Evolutionary conservation across 1,139 yeast species (phyloP).

Genomic region (Hyphopichia khmerensis): DNA sequence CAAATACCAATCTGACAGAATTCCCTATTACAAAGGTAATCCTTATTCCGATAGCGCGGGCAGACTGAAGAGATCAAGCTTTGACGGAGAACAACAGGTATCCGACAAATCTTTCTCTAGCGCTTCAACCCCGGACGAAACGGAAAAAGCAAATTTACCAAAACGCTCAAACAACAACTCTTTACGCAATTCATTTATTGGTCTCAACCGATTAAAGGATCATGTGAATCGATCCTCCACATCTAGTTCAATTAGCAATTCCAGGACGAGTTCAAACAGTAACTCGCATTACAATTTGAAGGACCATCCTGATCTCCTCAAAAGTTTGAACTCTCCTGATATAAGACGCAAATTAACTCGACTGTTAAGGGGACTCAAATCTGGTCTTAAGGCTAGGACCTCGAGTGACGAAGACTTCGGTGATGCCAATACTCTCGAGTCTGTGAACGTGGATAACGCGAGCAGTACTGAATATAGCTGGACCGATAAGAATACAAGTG

Average conservation of each 20-base stretch:
- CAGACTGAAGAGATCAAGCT: conserved; percentile 5
- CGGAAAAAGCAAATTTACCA: conserved; percentile 37
- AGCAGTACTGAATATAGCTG: conserved; percentile 2
- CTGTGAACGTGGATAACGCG: neutral
- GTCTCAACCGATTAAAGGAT: conserved; percentile 42
- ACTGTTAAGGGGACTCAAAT: neutral
- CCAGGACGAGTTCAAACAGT: conserved; percentile 13
- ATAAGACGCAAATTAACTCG: conserved; percentile 13
- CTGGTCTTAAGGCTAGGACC: neutral
- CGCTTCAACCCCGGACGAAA: conserved; percentile 2
- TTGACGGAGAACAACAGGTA: conserved; percentile 3
- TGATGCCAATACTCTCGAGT: neutral
- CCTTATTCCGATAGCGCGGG: conserved; percentile 24
- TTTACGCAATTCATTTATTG: conserved; percentile 35
- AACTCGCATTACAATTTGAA: conserved; percentile 17
- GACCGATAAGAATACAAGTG: conserved; percentile 1
- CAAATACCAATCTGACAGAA: conserved; percentile 24
- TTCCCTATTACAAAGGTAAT: conserved; percentile 22
- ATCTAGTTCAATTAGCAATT: neutral
- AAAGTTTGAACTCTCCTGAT: conserved; percentile 16
- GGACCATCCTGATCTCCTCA: conserved; percentile 9
- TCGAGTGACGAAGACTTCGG: neutral
- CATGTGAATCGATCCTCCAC: neutral
- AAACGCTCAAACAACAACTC: conserved; percentile 29
- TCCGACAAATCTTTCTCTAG: conserved; percentile 3